Evolutionary conservation across 352 stramenopile species (phyloP), one percentile per base, ranked within the genome.

Genomic region (Globisporangium orthogonon): DNA sequence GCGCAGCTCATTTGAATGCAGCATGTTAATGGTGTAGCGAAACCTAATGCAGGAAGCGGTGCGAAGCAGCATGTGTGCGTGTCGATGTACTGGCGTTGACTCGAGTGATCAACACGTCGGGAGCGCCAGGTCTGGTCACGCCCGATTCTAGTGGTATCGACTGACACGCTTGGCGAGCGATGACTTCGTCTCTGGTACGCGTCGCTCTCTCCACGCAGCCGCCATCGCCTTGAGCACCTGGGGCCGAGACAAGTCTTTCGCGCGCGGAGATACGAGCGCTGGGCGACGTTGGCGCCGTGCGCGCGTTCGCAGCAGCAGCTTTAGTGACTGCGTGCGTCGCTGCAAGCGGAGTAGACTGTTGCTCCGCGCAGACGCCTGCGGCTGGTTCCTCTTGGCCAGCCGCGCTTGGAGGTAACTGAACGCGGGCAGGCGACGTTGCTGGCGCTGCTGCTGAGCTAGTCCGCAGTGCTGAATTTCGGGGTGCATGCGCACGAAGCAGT

Each of bases 1-100:
- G 59, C 66, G 29, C 64, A 72, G 59, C 64, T 89, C 54, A 72
- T 72, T 40, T 72, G 58, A 60, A 37, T 3, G 18, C 46, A 35
- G 44, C 31, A 23, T n/a, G 9, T 37, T 41, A 13, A 41, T 40
- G 10, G 35, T 40, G 35, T 40, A 40, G 35, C 35, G 35, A 41
- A 41, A 17, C 2, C 14, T 41, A 41, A 41, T 41, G 37, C 37
- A 41, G 3, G 2, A 41, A 13, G 11, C 35, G 35, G 35, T 10
- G 7, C 2, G 35, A 40, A 47, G 41, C 41, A 23, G 23, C 23
- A 23, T 23, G 23, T 23, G 23, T 23, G 23, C 23, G 23, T 23
- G 23, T 23, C 23, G 23, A 17, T 47, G 15, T 28, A 7, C 41
- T 28, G 41, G 14, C 14, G 41, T 28, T 47, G 11, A 18, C 41